Evolutionary conservation across 129 eudicot genomes (phyloP).

Genomic region (Scalesia atractyloides): DNA sequence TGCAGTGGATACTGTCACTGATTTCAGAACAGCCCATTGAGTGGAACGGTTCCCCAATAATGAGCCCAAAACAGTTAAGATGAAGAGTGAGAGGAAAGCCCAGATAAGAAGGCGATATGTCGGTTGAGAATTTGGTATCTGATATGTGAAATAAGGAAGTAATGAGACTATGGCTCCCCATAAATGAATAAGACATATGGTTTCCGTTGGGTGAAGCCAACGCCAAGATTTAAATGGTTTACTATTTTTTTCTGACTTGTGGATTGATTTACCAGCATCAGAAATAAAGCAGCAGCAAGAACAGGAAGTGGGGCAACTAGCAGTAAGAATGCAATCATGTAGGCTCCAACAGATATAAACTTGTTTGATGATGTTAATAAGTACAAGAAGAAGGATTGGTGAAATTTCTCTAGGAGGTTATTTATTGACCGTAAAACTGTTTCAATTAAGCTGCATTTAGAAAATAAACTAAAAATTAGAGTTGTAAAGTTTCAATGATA

Average conservation of each 20-base stretch:
- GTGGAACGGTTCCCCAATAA: constrained; percentile 41
- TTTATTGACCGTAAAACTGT: constrained; percentile 78
- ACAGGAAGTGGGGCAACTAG: constrained; percentile 91
- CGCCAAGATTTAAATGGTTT: constrained; percentile 55
- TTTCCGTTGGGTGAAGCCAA: constrained; percentile 83
- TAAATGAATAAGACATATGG: constrained; percentile 62
- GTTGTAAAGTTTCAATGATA: constrained; percentile 10
- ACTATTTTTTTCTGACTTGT: constrained; percentile 24
- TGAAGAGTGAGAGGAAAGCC: constrained; percentile 47
- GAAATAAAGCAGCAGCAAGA: constrained; percentile 83
- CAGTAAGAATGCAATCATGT: constrained; percentile 91
- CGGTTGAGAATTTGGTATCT: constrained; percentile 54
- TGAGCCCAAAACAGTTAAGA: constrained; percentile 32
- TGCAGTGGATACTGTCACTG: constrained; percentile 67
- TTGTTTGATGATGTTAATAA: constrained; percentile 76
- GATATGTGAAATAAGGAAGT: constrained; percentile 64
- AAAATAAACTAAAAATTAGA: neutral
- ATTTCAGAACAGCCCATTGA: constrained; percentile 75
- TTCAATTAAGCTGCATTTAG: constrained; percentile 78
- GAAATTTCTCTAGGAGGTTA: constrained; percentile 96
- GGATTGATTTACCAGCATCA: constrained; percentile 39
- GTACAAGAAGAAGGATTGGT: constrained; percentile 95
- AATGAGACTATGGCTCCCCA: constrained; percentile 80
- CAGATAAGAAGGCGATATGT: constrained; percentile 48
- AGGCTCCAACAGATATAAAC: constrained; percentile 92